Evolutionary conservation across 1,284 basidiomycete genomes (phyloP), one percentile per base, ranked within the genome.

Genomic region (Phenoliferia sp.): DNA sequence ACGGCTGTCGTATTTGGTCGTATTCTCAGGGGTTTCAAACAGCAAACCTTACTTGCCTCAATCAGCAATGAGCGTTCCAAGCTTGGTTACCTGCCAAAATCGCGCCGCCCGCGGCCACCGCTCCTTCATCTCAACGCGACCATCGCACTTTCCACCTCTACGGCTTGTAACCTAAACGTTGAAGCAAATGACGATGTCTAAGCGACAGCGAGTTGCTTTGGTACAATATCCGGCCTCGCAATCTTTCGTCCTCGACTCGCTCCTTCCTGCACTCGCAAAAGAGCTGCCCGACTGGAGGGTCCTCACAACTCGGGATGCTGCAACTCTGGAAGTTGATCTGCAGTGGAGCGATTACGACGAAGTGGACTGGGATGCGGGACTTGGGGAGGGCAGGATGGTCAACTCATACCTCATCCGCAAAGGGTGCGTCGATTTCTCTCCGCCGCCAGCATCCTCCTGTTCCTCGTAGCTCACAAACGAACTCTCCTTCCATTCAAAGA

Each of bases 281-380:
- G 34, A 54, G 22, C 52, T 61, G 31, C 50, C 50, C 44, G 16
- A 29, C 16, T 69, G 56, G 62, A 10, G 6, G 0, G 3, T 70
- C 26, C 10, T 57, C 55, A 56, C 64, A 3, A 19, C 33, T 19
- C 29, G 28, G 2, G 39, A 44, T 17, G 12, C 62, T 0, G 61
- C 52, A 26, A 22, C 16, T 31, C 12, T 19, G 50, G 50, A 59
- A 31, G 61, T 61, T 3, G 63, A 68, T 44, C 12, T 75, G 26
- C 73, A 76, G 44, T 76, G 71, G 70, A 67, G 63, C 12, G 75
- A 76, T 68, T 76, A 76, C 44, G 75, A 76, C 60, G 62, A 48
- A 33, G 48, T 76, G 9, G 69, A 74, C 66, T 76, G 68, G 68
- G 73, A 75, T 59, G n/a, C 34, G 22, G 70, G 63, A 2, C 61